Evolutionary conservation across 2,329 filamentous ascomycete species (phyloP).

Genomic region (Colletotrichum cuscutae): DNA sequence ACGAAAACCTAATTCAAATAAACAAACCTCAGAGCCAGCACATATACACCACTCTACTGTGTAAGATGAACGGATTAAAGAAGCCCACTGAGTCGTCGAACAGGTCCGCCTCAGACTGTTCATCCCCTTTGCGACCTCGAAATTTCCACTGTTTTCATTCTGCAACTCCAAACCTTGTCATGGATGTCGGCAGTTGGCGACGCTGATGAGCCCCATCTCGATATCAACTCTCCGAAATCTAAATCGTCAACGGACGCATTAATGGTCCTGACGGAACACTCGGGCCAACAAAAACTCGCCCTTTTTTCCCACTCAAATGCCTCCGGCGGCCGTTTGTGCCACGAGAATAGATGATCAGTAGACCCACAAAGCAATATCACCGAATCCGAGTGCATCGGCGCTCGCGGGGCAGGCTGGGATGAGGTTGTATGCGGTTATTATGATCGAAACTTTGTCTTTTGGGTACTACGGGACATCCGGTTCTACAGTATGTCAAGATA

Average conservation of each 20-base stretch:
- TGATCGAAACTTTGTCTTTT: background rate
- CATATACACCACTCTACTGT: background rate
- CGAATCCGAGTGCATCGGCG: background rate
- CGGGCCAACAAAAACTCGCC: background rate
- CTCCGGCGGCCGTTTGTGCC: background rate
- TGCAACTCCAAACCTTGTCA: conserved; percentile 16
- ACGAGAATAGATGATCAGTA: background rate
- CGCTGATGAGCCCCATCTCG: conserved; percentile 6
- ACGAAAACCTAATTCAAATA: background rate
- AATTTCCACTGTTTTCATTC: conserved; percentile 7
- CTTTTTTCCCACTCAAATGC: background rate
- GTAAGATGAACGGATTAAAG: background rate
- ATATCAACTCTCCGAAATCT: conserved; percentile 22
- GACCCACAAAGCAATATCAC: conserved; percentile 2
- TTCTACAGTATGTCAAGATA: background rate
- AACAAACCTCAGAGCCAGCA: background rate
- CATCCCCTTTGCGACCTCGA: background rate
- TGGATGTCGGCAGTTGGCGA: conserved; percentile 12
- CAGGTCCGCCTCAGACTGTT: conserved; percentile 6
- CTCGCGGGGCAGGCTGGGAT: background rate
- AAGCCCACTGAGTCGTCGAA: conserved; percentile 1
- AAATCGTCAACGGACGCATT: background rate
- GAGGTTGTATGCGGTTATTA: background rate
- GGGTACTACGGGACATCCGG: background rate
- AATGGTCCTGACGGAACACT: conserved; percentile 1